Conservation (phyloP, 805 yeast genomes). For the Vanderwaltozyma tropicalis region DNA sequence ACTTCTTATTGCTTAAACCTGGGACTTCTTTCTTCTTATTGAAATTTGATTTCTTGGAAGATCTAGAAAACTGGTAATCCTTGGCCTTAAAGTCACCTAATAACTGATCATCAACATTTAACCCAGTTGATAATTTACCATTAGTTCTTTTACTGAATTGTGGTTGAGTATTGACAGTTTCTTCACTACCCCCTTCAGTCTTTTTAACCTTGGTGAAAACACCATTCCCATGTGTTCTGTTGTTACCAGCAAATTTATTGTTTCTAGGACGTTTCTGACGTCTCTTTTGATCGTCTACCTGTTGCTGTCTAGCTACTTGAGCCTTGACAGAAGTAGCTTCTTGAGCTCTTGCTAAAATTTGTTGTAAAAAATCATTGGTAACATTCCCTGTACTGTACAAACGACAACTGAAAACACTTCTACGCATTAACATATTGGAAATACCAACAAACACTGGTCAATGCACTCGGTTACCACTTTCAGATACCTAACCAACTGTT, state of each 20-base stretch:
- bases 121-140: neutral
- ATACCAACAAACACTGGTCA: neutral
- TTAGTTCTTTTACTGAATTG: neutral
- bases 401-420: slow-evolving; percentile 5
- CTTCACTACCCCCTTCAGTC: neutral
- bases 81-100: slow-evolving; percentile 1
- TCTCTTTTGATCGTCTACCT: neutral
- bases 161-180: neutral
- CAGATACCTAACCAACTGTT: too few relatives aligned
- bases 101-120: neutral
- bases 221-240: too few relatives aligned
- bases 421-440: neutral
- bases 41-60: too few relatives aligned
- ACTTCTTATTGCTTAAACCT: too few relatives aligned
- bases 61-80: too few relatives aligned
- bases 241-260: too few relatives aligned
- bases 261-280: too few relatives aligned
- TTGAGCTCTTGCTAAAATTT: slow-evolving; percentile 24
- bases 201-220: too few relatives aligned
- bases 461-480: neutral
- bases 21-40: too few relatives aligned
- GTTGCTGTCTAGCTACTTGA: slow-evolving; percentile 1
- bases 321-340: slow-evolving; percentile 17
- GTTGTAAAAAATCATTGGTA: slow-evolving; percentile 25
- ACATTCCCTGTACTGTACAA: slow-evolving; percentile 16